phyloP scores from a whole-genome alignment of 129 eudicot species.

The Ambrosia artemisiifolia region DNA sequence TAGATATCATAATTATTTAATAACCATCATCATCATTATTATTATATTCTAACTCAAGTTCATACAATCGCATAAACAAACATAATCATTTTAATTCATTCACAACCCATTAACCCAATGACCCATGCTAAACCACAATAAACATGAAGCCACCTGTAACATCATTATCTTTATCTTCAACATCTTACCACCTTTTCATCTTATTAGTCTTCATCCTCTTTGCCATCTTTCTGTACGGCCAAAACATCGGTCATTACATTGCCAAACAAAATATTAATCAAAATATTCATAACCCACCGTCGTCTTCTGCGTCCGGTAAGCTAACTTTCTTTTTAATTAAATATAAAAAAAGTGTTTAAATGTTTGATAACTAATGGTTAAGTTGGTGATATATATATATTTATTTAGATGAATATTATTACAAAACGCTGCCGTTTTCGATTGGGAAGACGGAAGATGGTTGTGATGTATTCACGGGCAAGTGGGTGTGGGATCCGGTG shows the following conservation, averaged over 20 bases:
- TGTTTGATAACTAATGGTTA: too few species aligned
- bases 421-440: constrained; percentile 52
- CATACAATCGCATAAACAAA: constrained; percentile 3
- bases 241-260: constrained; percentile 45
- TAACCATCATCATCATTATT: too few species aligned
- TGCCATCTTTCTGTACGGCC: constrained; percentile 53
- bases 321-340: background rate
- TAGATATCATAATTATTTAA: background rate
- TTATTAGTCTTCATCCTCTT: constrained; percentile 55
- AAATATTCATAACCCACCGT: background rate
- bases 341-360: too few species aligned
- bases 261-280: constrained; percentile 3
- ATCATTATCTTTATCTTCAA: constrained; percentile 30
- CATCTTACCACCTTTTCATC: constrained; percentile 50
- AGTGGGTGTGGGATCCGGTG: constrained; percentile 74
- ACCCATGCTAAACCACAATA: constrained; percentile 7
- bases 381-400: background rate
- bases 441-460: constrained; percentile 35
- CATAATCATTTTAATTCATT: background rate
- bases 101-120: background rate
- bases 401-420: constrained; percentile 39
- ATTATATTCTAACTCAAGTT: background rate
- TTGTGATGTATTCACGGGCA: constrained; percentile 68
- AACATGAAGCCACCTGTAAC: constrained; percentile 51
- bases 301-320: constrained; percentile 32